Percentiles rank a stretch among this genome's conserved stretches.
These are phyloP conservation scores for Fusarium austroafricanum DNA, from an alignment of 2,329 filamentous ascomycete genomes.

Conservation along the genomic window DNA sequence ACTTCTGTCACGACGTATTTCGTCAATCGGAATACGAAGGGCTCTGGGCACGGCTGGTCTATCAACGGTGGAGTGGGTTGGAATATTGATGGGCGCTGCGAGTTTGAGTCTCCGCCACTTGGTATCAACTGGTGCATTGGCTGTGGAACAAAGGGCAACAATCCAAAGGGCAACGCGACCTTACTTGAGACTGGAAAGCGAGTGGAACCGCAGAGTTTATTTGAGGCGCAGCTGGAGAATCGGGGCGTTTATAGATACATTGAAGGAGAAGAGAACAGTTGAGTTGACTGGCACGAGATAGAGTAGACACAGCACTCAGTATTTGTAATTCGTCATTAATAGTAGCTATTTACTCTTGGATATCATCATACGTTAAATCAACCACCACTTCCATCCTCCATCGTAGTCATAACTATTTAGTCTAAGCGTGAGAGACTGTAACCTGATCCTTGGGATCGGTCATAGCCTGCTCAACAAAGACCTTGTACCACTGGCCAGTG, in stretches of 20 bases:
- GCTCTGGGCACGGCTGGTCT: slow-evolving; percentile 40
- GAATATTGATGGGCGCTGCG: slow-evolving; percentile 23
- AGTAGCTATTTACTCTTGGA: slow-evolving; percentile 12
- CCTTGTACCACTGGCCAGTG: slow-evolving; percentile 38
- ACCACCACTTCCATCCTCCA: background rate
- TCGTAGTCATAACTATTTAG: background rate
- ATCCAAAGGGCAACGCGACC: slow-evolving; percentile 20
- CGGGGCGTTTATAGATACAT: slow-evolving; percentile 4
- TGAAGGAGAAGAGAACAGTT: background rate
- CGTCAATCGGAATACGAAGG: slow-evolving; percentile 20
- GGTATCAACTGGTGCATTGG: slow-evolving; percentile 43
- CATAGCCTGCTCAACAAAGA: slow-evolving; percentile 44
- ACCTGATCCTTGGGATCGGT: slow-evolving; percentile 20
- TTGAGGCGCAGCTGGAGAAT: slow-evolving; percentile 20
- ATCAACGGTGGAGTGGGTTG: slow-evolving; percentile 42
- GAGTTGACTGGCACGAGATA: background rate
- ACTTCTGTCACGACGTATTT: slow-evolving; percentile 15
- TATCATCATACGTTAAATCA: slow-evolving; percentile 26
- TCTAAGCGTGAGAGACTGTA: slow-evolving; percentile 15
- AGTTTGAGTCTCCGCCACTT: slow-evolving; percentile 33
- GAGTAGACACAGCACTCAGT: background rate
- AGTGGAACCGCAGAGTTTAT: slow-evolving; percentile 31
- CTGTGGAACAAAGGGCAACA: background rate
- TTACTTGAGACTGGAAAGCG: background rate
- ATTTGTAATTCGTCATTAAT: slow-evolving; percentile 1